Conservation (phyloP, 768 basidiomycete species). For the Hydnum rufescens region DNA sequence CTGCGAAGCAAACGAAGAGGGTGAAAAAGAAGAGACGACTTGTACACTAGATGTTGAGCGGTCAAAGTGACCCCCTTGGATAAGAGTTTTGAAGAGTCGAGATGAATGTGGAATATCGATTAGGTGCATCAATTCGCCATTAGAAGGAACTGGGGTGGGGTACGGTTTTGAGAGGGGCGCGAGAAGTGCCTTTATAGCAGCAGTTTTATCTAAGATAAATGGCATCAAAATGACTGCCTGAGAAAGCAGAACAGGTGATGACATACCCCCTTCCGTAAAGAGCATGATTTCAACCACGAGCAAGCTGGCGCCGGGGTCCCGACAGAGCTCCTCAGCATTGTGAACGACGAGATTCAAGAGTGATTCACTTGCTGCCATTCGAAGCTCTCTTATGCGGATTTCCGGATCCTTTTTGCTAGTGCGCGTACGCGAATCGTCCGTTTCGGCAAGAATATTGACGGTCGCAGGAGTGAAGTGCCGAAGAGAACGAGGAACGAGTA, state of each 20-base stretch:
- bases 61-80: constrained; percentile 82
- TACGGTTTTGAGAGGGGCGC: constrained; percentile 28
- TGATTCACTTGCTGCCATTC: constrained; percentile 49
- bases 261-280: constrained; percentile 63
- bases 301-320: constrained; percentile 65
- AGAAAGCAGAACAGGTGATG: not conserved
- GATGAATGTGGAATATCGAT: constrained; percentile 71
- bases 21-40: constrained; percentile 33
- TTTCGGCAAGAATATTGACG: constrained; percentile 50
- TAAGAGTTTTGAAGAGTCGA: constrained; percentile 68
- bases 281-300: constrained; percentile 70
- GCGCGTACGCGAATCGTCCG: constrained; percentile 39
- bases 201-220: constrained; percentile 39
- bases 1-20: constrained; percentile 34
- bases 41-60: constrained; percentile 36
- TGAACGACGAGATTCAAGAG: constrained; percentile 51
- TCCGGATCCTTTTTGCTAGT: constrained; percentile 71
- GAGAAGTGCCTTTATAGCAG: constrained; percentile 41
- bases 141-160: constrained; percentile 34
- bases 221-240: not conserved
- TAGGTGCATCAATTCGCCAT: constrained; percentile 33
- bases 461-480: constrained; percentile 78
- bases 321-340: constrained; percentile 37
- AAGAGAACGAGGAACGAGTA: constrained; percentile 61
- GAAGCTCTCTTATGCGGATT: constrained; percentile 47